Percentiles rank a stretch among this genome's conserved stretches.
These are phyloP conservation scores for Malus hybrid DNA, from an alignment of 331 rosid genomes.

Conservation along the genomic window DNA sequence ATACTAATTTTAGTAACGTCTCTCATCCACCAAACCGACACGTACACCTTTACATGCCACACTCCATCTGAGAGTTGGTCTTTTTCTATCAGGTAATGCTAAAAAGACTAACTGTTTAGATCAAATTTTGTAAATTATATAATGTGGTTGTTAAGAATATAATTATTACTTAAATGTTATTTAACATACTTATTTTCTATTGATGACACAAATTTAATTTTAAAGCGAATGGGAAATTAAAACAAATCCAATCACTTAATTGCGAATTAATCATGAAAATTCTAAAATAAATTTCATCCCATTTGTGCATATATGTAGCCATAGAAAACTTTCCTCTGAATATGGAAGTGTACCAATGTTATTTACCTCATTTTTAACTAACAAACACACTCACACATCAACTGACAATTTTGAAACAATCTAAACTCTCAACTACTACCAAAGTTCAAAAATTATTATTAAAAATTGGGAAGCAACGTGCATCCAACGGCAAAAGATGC, in stretches of 20 bases:
- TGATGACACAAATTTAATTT: too few relatives aligned
- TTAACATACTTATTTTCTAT: too few relatives aligned
- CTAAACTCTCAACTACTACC: neutral
- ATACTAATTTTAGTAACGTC: neutral
- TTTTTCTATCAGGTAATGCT: too few relatives aligned
- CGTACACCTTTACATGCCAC: neutral
- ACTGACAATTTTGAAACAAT: neutral
- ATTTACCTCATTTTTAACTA: neutral
- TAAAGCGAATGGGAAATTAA: neutral
- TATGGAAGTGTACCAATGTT: neutral
- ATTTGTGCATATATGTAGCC: neutral
- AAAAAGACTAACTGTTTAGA: too few relatives aligned
- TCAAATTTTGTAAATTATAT: too few relatives aligned
- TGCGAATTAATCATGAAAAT: neutral
- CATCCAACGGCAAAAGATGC: neutral
- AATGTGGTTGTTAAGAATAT: rapidly evolving
- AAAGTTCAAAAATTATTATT: neutral
- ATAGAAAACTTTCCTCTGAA: neutral
- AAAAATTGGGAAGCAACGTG: neutral
- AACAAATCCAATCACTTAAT: neutral
- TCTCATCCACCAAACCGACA: neutral
- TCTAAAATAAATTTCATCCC: neutral
- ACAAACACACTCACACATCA: neutral
- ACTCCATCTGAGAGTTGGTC: neutral
- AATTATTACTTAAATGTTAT: too few relatives aligned